Base-by-base conservation (phyloP, 2,329 filamentous ascomycete species). In the Trichoderma afroharzianum region DNA sequence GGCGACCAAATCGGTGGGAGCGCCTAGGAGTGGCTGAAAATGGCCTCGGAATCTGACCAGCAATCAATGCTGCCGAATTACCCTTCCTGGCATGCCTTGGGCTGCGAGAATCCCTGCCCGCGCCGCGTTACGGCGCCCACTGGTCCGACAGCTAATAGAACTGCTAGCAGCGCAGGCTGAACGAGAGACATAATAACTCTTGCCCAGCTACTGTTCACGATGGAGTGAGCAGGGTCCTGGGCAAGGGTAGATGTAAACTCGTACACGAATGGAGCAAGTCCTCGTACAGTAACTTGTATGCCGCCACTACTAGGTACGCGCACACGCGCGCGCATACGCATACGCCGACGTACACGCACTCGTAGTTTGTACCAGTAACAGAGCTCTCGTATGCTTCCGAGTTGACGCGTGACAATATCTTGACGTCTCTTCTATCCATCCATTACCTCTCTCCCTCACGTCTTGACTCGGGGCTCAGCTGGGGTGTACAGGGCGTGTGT, bases 1-100 rank as follows among this genome's bases (percentile, higher is more conserved):
- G 66, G 59, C 69, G 67, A 66, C 69, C 69, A 67, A 71, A 71
- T 71, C 69, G 69, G 62, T 67, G 69, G 69, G 69, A 71, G 55
- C 62, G 55, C 63, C 30, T 67, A 32, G 47, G 63, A 71, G 50
- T 70, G 69, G 62, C 50, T 55, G 39, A n/a, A 67, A 50, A 67
- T 67, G 63, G 28, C 33, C 61, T 59, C 69, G 63, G 30, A 53
- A 71, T 66, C 63, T 66, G 21, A 21, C 47, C 47, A 39, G 15
- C 53, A 55, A 61, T 70, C 62, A 33, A 43, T 21, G 36, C 28
- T 63, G 57, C 47, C 58, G 68, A 70, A 63, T 57, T 63, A 32
- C 68, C 30, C 58, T 55, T 63, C 43, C 18, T 63, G 58, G 43
- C 33, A 12, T 24, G 59, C 12, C 43, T 62, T 36, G 67, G 33